Evolutionary conservation across 306 rosid genomes (phyloP), one percentile per base, ranked within the genome.

Genomic region (Pterocarpus santalinus): DNA sequence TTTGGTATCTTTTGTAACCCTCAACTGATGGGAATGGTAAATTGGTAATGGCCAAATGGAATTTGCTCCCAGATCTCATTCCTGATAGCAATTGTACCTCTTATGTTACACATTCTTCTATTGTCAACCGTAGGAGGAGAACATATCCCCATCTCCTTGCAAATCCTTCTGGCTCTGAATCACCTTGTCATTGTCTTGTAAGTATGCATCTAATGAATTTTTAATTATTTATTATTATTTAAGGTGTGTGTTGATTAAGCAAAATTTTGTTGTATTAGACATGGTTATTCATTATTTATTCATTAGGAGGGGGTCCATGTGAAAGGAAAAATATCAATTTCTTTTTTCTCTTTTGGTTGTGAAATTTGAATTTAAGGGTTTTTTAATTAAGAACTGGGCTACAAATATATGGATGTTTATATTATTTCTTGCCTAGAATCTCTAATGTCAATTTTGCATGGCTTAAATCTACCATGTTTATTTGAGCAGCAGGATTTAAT

Each of bases 1-100:
- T 15, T 34, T 61, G 39, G 53, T 56, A 57, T 34, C 41, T 28
- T 35, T 58, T 10, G 52, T 16, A 28, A 8, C 33, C 39, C 46
- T 14, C 15, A 41, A 8, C 1, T 5, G 15, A 64, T n/a, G 76
- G 75, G 8, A 35, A 64, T 16, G 8, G 61, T 56, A 38, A 57
- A 41, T 41, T 60, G 68, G 12, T 49, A 60, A 35, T 79, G 15
- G 49, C 36, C 30, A 17, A 74, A 61, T 28, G 16, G 2, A 22
- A 55, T 65, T 44, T 1, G 9, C 9, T 41, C 5, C 5, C 44
- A 32, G 0, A 35, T 39, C 39, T 75, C 74, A 61, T 81, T 75
- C 76, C 83, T 76, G 65, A 65, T 55, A 69, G 76, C 84, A 51
- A 39, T 84, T 74, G 63, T 73, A 81, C 60, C 57, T 63, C 78